A percentile compares a stretch with the other conserved stretches of the same genome.
Conservation (phyloP, 768 basidiomycete species). For the Tricholoma sp. region DNA sequence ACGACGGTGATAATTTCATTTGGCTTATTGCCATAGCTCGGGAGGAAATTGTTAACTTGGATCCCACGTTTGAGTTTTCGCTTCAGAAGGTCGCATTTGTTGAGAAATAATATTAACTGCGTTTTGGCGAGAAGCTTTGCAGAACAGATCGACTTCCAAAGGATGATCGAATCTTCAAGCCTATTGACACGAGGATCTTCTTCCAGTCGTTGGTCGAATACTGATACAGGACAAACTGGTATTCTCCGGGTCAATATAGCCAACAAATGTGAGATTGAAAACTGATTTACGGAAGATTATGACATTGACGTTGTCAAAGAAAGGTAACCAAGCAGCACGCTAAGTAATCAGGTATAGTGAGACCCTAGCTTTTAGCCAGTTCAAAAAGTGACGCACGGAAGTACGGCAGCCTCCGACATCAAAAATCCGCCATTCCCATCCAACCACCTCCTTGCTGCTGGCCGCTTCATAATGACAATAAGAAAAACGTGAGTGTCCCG, state of each 20-base stretch:
- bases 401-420: slow-evolving; percentile 77
- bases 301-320: slow-evolving; percentile 73
- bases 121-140: slow-evolving; percentile 58
- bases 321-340: slow-evolving; percentile 78
- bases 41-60: slow-evolving; percentile 51
- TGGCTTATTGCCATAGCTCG: slow-evolving; percentile 62
- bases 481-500: neutral
- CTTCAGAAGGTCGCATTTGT: slow-evolving; percentile 65
- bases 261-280: neutral
- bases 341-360: slow-evolving; percentile 21
- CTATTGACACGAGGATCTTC: slow-evolving; percentile 71
- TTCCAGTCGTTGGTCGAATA: slow-evolving; percentile 69
- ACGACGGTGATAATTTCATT: slow-evolving; percentile 63
- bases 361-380: neutral
- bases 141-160: slow-evolving; percentile 69
- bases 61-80: slow-evolving; percentile 60
- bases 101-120: slow-evolving; percentile 60
- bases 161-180: slow-evolving; percentile 65
- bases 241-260: neutral
- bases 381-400: slow-evolving; percentile 33
- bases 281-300: slow-evolving; percentile 59
- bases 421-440: slow-evolving; percentile 66
- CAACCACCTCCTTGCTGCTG: slow-evolving; percentile 26
- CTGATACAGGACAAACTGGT: slow-evolving; percentile 68
- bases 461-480: slow-evolving; percentile 8